Evolutionary conservation across 2,329 filamentous ascomycete genomes (phyloP), one percentile per base, ranked within the genome.

Genomic region (Penicillium sp.): DNA sequence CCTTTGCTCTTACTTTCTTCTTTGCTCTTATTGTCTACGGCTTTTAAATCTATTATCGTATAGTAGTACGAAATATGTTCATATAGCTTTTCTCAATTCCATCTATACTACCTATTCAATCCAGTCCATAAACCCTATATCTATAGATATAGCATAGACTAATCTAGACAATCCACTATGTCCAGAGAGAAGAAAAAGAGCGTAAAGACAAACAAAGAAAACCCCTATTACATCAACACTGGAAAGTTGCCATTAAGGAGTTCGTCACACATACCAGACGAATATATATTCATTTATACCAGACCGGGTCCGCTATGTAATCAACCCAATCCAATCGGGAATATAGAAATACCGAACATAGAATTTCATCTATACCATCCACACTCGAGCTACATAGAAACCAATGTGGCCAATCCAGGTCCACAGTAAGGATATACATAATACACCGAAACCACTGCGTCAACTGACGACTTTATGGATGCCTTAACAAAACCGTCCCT

Each of bases 221-320:
- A 49, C 38, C 43, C 53, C 54, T 50, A 51, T 39, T 46, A 46
- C 32, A 44, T 51, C 29, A 42, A 23, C n/a, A 35, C 26, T 38
- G 40, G 31, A 29, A 41, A 34, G 28, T 34, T 36, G 50, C 39
- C 42, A 16, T 16, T 9, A 43, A 36, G 40, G 42, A n/a, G 43
- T 52, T 56, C 58, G 48, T 61, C 52, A 59, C 56, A 58, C 58
- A 62, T 52, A 55, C 43, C 47, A 52, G 46, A 58, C 47, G 46
- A 47, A 50, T 54, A 24, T n/a, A 13, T 2, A 24, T 24, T 37
- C 35, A 46, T 50, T 46, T 27, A 28, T 45, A 56, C 56, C 55
- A 51, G 52, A 60, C 47, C 58, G 62, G 61, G 44, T 61, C 64
- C 47, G 63, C 64, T 62, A 62, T 58, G 60, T 58, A 57, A 8